Evolutionary conservation across 768 basidiomycete genomes (phyloP), one percentile per base, ranked within the genome.

Genomic region (Rhizopogon salebrosus): DNA sequence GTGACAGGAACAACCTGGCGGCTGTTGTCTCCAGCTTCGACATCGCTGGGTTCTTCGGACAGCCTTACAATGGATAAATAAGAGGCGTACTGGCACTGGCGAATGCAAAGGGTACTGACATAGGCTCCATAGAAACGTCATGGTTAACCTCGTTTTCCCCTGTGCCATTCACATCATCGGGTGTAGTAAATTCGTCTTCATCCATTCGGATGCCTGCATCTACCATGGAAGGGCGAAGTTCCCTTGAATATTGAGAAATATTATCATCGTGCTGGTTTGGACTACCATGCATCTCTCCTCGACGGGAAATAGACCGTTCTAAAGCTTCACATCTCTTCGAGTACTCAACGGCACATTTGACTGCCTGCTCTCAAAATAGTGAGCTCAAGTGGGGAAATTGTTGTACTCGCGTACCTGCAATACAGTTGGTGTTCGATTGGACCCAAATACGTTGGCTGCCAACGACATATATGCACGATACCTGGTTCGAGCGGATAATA

Each of bases 401-500:
- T 10, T 20, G 9, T 23, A 20, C 8, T 46, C 20, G 14, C 45
- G 14, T 34, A 46, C 45, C 45, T 46, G 20, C 4, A 16, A 16
- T 14, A 46, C 7, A 23, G 45, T 46, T 0, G 26, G 45, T 3
- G 31, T 20, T 23, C 45, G 45, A n/a, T 46, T 22, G 7, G 22
- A 22, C 9, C 45, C 45, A 22, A 46, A 34, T 16, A 34, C 31
- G 8, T 34, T 46, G 45, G 26, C 16, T 6, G 45, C 45, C 31
- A 46, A 34, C 18, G 45, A 46, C 45, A 46, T 46, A 10, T 46
- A 46, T 23, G 45, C 45, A 10, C 45, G 45, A 22, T 46, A 46
- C 20, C 34, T 46, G 16, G 9, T 20, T 9, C 20, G 45, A 16
- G 29, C 29, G 3, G 45, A 23, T 16, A 46, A 10, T 18, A 22